Conservation (phyloP, 495 filamentous ascomycete species). For the Talaromyces adpressus region DNA sequence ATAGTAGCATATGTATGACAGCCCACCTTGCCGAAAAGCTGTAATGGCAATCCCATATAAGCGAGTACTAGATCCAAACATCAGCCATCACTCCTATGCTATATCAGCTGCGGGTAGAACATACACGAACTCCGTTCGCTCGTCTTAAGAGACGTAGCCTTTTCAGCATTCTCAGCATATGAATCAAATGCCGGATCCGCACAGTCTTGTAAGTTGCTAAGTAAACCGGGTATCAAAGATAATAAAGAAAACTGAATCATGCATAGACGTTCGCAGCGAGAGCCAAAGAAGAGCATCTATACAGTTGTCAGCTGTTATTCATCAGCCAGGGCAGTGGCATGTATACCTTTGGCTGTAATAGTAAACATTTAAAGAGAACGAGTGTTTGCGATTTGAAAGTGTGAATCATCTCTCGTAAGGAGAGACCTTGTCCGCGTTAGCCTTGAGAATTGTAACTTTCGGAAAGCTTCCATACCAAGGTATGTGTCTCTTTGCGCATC, state of each 20-base stretch:
- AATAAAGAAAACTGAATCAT: slow-evolving; percentile 97
- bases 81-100: slow-evolving; percentile 16
- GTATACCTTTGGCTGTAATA: slow-evolving; percentile 88
- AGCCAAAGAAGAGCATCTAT: slow-evolving; percentile 98
- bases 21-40: slow-evolving; percentile 86
- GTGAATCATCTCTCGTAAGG: slow-evolving; percentile 82
- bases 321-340: neutral
- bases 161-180: slow-evolving; percentile 67
- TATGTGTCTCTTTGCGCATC: slow-evolving; percentile 78
- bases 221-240: slow-evolving; percentile 85
- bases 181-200: slow-evolving; percentile 83
- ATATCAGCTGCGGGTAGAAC: slow-evolving; percentile 9
- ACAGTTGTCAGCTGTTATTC: neutral
- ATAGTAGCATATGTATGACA: neutral
- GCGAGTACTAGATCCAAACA: slow-evolving; percentile 51
- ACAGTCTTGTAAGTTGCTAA: slow-evolving; percentile 80
- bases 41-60: slow-evolving; percentile 91
- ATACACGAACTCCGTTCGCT: slow-evolving; percentile 80
- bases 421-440: slow-evolving; percentile 49
- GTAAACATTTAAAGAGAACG: slow-evolving; percentile 84
- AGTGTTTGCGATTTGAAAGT: slow-evolving; percentile 91
- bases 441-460: slow-evolving; percentile 13
- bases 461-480: slow-evolving; percentile 49
- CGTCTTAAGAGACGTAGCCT: slow-evolving; percentile 80
- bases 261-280: slow-evolving; percentile 87